Percentiles rank a stretch among this genome's conserved stretches.
Evolutionary conservation across 1,284 basidiomycete genomes (phyloP).

Genomic region (Mycosarcoma mackinlayi): DNA sequence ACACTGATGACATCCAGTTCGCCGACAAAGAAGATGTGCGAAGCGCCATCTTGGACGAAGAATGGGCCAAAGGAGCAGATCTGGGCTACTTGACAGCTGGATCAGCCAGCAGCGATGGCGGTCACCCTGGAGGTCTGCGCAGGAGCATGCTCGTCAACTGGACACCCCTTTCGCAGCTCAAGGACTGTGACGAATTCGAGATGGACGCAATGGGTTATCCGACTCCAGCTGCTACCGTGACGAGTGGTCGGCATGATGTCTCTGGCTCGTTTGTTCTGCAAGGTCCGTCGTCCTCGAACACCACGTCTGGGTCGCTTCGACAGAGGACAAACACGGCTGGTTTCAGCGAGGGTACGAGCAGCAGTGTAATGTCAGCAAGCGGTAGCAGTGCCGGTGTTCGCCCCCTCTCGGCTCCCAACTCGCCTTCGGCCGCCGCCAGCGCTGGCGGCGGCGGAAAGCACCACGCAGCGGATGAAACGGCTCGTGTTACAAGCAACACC

Average conservation of each 20-base stretch:
- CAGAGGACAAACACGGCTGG: slow-evolving; percentile 22
- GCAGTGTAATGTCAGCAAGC: not conserved
- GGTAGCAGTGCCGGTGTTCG: slow-evolving; percentile 6
- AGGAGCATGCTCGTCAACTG: slow-evolving; percentile 21
- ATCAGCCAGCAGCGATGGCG: slow-evolving; percentile 3
- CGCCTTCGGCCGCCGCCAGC: slow-evolving; percentile 2
- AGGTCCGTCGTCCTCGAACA: slow-evolving; percentile 5
- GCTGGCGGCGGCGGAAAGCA: slow-evolving; percentile 11
- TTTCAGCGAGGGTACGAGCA: not conserved
- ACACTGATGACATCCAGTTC: slow-evolving; percentile 74
- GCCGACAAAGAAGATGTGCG: slow-evolving; percentile 58
- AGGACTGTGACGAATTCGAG: slow-evolving; percentile 16
- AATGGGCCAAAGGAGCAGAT: slow-evolving; percentile 51
- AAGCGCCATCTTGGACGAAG: slow-evolving; percentile 54
- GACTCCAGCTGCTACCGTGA: not conserved
- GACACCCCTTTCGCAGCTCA: slow-evolving; percentile 41
- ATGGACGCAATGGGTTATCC: slow-evolving; percentile 17
- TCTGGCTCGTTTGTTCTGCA: slow-evolving; percentile 26
- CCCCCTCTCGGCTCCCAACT: slow-evolving; percentile 20
- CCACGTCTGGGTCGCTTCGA: slow-evolving; percentile 36
- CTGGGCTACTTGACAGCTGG: slow-evolving; percentile 9
- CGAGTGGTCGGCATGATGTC: slow-evolving; percentile 13
- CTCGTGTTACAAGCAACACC: not conserved
- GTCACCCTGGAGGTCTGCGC: not conserved
- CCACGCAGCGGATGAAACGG: slow-evolving; percentile 7